Evolutionary conservation across 1,284 basidiomycete species (phyloP).

Genomic region (Boletus albobrunnescens): DNA sequence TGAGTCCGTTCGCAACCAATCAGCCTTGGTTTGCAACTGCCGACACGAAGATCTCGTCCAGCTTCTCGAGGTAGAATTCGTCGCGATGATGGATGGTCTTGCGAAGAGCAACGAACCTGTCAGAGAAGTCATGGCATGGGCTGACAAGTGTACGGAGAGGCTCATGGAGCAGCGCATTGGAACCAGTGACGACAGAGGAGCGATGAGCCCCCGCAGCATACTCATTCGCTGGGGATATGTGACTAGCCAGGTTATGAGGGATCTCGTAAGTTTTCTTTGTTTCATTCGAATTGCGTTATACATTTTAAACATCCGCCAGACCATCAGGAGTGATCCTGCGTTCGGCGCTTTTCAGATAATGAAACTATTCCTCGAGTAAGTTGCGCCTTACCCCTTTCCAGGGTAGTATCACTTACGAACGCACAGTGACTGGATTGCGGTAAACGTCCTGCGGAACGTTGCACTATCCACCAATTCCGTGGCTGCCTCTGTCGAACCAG

Average conservation of each 20-base stretch:
- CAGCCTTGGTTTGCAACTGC: constrained; percentile 86
- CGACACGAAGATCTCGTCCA: constrained; percentile 84
- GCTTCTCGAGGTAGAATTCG: constrained; percentile 80
- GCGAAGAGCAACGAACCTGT: constrained; percentile 76
- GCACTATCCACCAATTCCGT: constrained; percentile 85
- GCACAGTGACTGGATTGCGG: constrained; percentile 79
- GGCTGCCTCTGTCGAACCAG: constrained; percentile 82
- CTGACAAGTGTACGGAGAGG: constrained; percentile 80
- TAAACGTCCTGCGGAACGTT: constrained; percentile 80
- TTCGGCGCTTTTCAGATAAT: constrained; percentile 88
- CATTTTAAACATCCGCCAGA: constrained; percentile 42
- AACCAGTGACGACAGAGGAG: constrained; percentile 63
- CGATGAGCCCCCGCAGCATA: constrained; percentile 82
- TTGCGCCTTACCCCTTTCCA: constrained; percentile 17
- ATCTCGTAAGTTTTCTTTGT: constrained; percentile 54
- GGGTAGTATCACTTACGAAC: constrained; percentile 20
- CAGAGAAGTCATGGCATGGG: constrained; percentile 82
- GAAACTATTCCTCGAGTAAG: constrained; percentile 84
- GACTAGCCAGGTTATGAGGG: constrained; percentile 85
- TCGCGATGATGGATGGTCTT: constrained; percentile 67
- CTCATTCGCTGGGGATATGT: constrained; percentile 89
- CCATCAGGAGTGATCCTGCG: constrained; percentile 83
- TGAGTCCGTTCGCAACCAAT: constrained; percentile 85
- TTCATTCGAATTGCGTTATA: neutral
- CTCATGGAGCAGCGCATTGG: constrained; percentile 67